Conservation (phyloP, 305 asterid genomes). For the Rubia tinctorum region DNA sequence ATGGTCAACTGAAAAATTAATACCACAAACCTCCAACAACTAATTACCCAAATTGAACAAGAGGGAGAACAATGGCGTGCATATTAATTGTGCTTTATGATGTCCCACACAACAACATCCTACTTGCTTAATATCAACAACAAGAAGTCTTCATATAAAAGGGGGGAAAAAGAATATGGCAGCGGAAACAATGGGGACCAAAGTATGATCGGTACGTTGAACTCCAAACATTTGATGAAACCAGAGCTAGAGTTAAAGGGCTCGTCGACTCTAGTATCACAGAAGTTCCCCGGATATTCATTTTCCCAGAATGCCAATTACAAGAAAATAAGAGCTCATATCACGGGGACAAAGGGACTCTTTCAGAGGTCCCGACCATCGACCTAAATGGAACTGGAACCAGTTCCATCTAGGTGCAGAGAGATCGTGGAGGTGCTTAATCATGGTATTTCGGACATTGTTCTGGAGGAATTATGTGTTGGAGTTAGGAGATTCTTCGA, state of each 20-base stretch:
- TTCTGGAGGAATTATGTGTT: slow-evolving; percentile 10
- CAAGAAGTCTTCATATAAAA: too few species aligned
- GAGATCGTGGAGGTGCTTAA: slow-evolving; percentile 24
- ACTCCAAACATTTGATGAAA: not conserved
- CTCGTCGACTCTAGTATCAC: slow-evolving; percentile 35
- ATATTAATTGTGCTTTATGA: too few species aligned
- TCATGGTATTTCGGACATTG: slow-evolving; percentile 2
- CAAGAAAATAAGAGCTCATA: too few species aligned
- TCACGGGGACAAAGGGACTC: not conserved
- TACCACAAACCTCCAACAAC: too few species aligned
- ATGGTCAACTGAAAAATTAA: too few species aligned
- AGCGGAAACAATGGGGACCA: not conserved
- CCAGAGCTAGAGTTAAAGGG: not conserved
- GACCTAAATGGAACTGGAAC: slow-evolving; percentile 1
- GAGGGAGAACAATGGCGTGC: too few species aligned
- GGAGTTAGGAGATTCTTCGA: slow-evolving; percentile 23
- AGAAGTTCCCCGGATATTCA: slow-evolving; percentile 39
- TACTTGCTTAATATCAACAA: too few species aligned
- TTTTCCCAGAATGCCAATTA: slow-evolving; percentile 22
- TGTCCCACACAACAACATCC: fast-evolving
- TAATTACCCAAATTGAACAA: too few species aligned
- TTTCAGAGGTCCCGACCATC: slow-evolving; percentile 6
- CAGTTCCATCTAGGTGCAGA: not conserved
- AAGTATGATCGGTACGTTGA: not conserved
- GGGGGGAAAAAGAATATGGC: not conserved